These are phyloP conservation scores for Exophiala viscosa DNA, from an alignment of 2,329 filamentous ascomycete species.

Conservation along the genomic window DNA sequence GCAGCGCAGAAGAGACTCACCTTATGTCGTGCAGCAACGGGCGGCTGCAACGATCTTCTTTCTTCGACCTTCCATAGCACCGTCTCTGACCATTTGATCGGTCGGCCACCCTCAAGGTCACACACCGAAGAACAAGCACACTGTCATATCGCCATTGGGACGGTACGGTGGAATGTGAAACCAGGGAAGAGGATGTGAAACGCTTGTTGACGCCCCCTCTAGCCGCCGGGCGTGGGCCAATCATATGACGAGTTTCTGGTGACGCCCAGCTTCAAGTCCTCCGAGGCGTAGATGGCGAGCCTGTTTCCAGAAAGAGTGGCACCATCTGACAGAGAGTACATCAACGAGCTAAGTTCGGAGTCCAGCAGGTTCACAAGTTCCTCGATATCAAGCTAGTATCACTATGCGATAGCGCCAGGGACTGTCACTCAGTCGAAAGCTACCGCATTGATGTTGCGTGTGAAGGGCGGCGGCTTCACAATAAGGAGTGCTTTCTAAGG, in stretches of 20 bases:
- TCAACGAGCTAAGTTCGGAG: no score
- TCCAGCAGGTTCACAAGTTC: no score
- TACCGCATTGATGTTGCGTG: no score
- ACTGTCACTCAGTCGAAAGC: no score
- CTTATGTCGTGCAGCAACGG: conserved; percentile 9
- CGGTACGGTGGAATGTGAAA: conserved; percentile 12
- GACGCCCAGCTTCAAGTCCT: not conserved
- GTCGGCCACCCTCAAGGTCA: conserved; percentile 1
- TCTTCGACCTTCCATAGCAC: conserved; percentile 1
- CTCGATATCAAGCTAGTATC: no score
- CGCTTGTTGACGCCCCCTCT: conserved; percentile 10
- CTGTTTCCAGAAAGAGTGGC: no score
- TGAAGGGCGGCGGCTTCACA: no score
- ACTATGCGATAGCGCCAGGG: no score
- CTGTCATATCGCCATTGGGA: conserved; percentile 18
- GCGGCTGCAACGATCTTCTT: not conserved
- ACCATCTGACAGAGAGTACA: no score
- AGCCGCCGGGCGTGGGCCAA: conserved; percentile 12
- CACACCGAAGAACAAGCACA: not conserved
- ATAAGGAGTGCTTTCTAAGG: no score
- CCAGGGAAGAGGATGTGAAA: conserved; percentile 12
- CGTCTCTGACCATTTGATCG: conserved; percentile 4
- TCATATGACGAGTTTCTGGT: not conserved
- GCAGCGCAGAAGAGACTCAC: not conserved
- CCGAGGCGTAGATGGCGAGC: not conserved